These are phyloP conservation scores for Cercophora samala DNA, from an alignment of 495 filamentous ascomycete genomes.

Conservation along the genomic window DNA sequence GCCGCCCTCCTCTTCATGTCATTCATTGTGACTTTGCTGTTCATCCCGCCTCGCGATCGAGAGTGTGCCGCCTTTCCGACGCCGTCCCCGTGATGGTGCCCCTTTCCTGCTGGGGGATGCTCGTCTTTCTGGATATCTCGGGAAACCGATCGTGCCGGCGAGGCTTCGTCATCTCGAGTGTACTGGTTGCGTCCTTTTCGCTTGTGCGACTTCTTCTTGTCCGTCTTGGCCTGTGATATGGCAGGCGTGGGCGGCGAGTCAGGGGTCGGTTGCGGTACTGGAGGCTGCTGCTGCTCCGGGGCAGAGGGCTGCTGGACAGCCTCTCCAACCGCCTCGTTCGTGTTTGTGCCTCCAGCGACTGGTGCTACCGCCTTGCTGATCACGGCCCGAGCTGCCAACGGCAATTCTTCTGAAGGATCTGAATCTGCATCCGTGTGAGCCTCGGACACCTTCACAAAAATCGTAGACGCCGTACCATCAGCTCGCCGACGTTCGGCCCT, in stretches of 20 bases:
- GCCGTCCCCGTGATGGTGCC: constrained; percentile 17
- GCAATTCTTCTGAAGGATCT: constrained; percentile 58
- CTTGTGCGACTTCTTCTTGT: constrained; percentile 51
- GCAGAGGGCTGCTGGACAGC: constrained; percentile 22
- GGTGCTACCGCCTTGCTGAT: constrained; percentile 33
- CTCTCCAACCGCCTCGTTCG: constrained; percentile 27
- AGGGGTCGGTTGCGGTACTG: constrained; percentile 43
- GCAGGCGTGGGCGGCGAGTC: constrained; percentile 51
- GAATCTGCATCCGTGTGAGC: constrained; percentile 48
- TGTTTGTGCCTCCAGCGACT: constrained; percentile 19
- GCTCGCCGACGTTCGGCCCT: constrained; percentile 67
- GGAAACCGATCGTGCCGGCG: constrained; percentile 64
- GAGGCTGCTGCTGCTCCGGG: constrained; percentile 26
- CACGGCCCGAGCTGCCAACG: constrained; percentile 43
- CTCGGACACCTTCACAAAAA: constrained; percentile 27
- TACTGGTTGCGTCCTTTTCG: constrained; percentile 88
- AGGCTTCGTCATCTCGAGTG: constrained; percentile 69
- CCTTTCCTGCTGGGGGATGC: constrained; percentile 23
- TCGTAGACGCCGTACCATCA: constrained; percentile 59
- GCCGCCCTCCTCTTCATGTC: constrained; percentile 87
- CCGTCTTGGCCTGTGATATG: constrained; percentile 12
- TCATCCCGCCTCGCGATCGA: constrained; percentile 43
- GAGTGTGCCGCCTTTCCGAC: constrained; percentile 27
- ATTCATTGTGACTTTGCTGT: constrained; percentile 74
- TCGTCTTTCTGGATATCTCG: constrained; percentile 53